Evolutionary conservation across 441 rosid genomes (phyloP), one percentile per base, ranked within the genome.

Genomic region (Bruguiera hainesii): DNA sequence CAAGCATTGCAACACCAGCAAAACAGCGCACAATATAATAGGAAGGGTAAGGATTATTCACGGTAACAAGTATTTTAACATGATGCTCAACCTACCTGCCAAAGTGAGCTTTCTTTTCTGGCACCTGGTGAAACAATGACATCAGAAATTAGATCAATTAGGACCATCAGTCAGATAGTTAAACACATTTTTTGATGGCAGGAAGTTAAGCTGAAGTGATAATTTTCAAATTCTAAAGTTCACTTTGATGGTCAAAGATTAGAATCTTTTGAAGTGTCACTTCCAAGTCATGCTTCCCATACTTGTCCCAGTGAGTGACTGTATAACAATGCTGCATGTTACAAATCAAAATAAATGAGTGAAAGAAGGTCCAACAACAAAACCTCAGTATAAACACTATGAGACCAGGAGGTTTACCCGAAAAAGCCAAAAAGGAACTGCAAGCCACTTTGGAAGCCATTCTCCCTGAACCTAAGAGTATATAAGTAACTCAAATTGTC

Each of bases 231-330:
- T 51, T 19, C 9, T 51, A n/a, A 23, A 4, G 9, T n/a, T n/a
- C 21, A 50, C 19, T n/a, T 51, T 51, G 56, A 51, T 7, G 1
- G 6, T n/a, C 23, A 23, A 51, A 51, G 56, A 51, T 51, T 23
- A 51, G 56, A 51, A 82, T 83, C 85, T 75, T 71, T 62, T 65
- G 51, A 65, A 79, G 67, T 58, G 76, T 61, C 20, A 72, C 55
- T 64, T 70, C 70, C 59, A 79, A 68, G 63, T 68, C 71, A n/a
- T 83, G 81, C 59, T 56, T 69, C 52, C 76, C 68, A 65, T 68
- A 76, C 51, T 79, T 76, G 64, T 74, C 71, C 85, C 85, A 82
- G 59, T 31, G 58, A 56, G 73, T 68, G 64, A 21, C 29, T 11
- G 70, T 26, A 65, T 65, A 25, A 25, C 26, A 73, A 19, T 78